A percentile compares a stretch with the other conserved stretches of the same genome.
phyloP scores from a whole-genome alignment of 352 stramenopile species.

The Globisporangium ultimum region DNA sequence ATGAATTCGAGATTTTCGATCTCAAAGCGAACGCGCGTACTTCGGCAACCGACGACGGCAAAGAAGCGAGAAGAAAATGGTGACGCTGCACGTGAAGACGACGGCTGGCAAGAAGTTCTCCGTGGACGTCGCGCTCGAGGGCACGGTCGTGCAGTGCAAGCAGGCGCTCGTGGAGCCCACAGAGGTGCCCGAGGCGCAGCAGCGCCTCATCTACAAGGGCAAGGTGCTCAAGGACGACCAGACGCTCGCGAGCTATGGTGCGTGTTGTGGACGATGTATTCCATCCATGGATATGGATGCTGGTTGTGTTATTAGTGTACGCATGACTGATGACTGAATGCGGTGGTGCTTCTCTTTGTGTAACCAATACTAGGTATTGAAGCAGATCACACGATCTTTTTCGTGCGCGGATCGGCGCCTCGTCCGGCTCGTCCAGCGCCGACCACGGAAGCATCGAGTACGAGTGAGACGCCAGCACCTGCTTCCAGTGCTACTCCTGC shows the following conservation, averaged over 20 bases:
- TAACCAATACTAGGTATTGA: conserved; percentile 43
- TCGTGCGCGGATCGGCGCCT: conserved; percentile 68
- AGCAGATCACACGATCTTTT: conserved; percentile 81
- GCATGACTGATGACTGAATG: no score
- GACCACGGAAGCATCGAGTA: conserved; percentile 14
- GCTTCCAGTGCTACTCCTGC: conserved; percentile 15
- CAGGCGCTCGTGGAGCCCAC: conserved; percentile 61
- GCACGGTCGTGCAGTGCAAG: conserved; percentile 77
- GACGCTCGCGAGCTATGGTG: conserved; percentile 81
- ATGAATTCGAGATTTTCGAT: neutral
- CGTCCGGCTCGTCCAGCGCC: conserved; percentile 18
- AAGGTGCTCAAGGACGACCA: conserved; percentile 90
- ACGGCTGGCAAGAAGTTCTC: conserved; percentile 77
- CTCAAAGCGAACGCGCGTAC: neutral
- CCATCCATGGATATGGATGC: neutral
- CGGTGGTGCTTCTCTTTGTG: no score
- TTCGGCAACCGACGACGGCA: neutral
- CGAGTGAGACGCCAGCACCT: conserved; percentile 13
- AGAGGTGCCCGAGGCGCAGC: conserved; percentile 66
- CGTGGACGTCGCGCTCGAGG: conserved; percentile 68
- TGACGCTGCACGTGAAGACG: conserved; percentile 81
- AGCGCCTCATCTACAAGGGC: conserved; percentile 89
- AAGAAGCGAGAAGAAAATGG: conserved; percentile 28
- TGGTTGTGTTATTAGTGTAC: neutral
- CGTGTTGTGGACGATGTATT: neutral